Percentiles rank a stretch among this genome's conserved stretches.
Evolutionary conservation across 2,329 filamentous ascomycete genomes (phyloP).

Genomic region (Trichoderma sp.): DNA sequence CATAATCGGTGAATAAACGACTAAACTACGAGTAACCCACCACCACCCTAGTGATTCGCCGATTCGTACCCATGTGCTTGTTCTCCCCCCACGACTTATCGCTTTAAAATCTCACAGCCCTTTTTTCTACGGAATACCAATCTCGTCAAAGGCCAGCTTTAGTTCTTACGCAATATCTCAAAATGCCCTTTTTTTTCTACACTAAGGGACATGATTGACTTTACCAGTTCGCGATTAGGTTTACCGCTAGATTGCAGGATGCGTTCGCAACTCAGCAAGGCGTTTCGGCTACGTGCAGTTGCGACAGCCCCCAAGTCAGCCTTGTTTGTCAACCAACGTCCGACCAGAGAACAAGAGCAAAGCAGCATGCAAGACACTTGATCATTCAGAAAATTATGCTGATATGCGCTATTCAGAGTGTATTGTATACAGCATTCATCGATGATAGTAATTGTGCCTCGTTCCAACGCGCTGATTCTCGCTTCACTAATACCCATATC

Average conservation of each 20-base stretch:
- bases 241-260: neutral
- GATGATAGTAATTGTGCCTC: neutral
- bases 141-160: neutral
- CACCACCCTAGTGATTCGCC: neutral
- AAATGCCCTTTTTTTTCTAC: neutral
- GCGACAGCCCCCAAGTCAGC: neutral
- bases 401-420: neutral
- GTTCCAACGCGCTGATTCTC: neutral
- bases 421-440: slow-evolving; percentile 10
- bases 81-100: neutral
- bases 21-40: neutral
- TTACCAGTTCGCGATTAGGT: neutral
- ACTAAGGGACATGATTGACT: neutral
- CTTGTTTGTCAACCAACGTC: neutral
- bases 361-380: neutral
- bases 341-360: neutral
- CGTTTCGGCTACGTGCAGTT: neutral
- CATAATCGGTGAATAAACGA: neutral
- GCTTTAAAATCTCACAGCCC: slow-evolving; percentile 15
- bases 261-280: neutral
- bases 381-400: slow-evolving; percentile 7
- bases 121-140: neutral
- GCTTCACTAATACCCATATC: neutral
- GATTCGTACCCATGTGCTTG: neutral
- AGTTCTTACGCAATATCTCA: neutral